These are phyloP conservation scores for Thozetella sp. DNA, from an alignment of 495 filamentous ascomycete species.

Conservation along the genomic window DNA sequence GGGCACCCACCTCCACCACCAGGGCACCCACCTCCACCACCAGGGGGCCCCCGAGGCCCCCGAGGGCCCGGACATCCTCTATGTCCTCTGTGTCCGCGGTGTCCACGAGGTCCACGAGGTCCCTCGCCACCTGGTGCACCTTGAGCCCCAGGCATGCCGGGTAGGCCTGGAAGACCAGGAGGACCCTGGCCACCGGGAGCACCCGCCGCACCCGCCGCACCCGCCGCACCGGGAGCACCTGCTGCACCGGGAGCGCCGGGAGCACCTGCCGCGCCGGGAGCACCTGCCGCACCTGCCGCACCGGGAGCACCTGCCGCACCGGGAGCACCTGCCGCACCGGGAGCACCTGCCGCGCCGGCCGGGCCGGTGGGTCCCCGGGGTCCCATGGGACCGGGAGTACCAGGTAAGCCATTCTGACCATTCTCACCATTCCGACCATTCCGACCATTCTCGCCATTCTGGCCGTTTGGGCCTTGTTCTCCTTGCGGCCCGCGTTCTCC, in stretches of 20 bases:
- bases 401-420: too few species aligned
- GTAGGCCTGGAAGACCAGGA: not conserved
- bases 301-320: not conserved
- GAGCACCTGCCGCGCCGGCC: not conserved
- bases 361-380: too few species aligned
- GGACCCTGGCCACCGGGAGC: not conserved
- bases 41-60: too few species aligned
- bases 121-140: not conserved
- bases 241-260: not conserved
- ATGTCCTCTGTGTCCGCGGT: not conserved
- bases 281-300: not conserved
- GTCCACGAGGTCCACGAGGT: not conserved
- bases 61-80: not conserved
- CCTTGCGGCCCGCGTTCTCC: not conserved
- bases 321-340: not conserved
- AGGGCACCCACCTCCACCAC: not conserved
- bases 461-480: not conserved
- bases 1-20: not conserved
- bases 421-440: too few species aligned
- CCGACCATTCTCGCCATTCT: too few species aligned
- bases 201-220: not conserved
- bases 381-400: too few species aligned
- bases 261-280: too few species aligned
- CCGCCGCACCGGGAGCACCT: not conserved
- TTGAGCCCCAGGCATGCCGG: not conserved